A percentile compares a stretch with the other conserved stretches of the same genome.
Conservation (phyloP, 345 rosid genomes). For the Rhizophora apiculata region DNA sequence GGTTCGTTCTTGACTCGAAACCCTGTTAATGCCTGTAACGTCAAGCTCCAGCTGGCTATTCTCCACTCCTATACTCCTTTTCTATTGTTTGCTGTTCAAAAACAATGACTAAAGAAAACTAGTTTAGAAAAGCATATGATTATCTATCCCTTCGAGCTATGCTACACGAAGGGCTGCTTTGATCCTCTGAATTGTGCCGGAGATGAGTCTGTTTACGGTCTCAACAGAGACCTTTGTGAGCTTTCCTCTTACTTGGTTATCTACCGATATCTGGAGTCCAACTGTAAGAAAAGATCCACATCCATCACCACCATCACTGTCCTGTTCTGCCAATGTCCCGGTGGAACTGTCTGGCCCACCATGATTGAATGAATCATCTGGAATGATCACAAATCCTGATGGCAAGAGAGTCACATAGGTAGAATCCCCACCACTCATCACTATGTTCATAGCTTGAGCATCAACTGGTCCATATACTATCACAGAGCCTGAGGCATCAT, state of each 20-base stretch:
- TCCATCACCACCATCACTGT: slow-evolving; percentile 14
- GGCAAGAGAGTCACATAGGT: slow-evolving; percentile 46
- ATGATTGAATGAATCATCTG: slow-evolving; percentile 26
- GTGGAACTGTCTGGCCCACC: slow-evolving; percentile 16
- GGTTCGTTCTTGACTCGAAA: slow-evolving; percentile 50
- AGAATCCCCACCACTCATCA: slow-evolving; percentile 51
- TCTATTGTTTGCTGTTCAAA: neutral
- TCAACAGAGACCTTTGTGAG: slow-evolving; percentile 52
- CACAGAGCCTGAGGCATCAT: slow-evolving; percentile 46
- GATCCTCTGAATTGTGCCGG: slow-evolving; percentile 59
- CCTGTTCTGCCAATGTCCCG: slow-evolving; percentile 13
- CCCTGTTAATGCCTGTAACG: slow-evolving; percentile 5
- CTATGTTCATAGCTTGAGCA: slow-evolving; percentile 33
- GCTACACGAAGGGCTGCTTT: slow-evolving; percentile 37
- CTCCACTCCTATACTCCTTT: neutral
- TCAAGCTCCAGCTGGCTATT: slow-evolving; percentile 2
- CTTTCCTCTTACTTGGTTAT: slow-evolving; percentile 40
- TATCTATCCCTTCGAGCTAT: slow-evolving; percentile 2
- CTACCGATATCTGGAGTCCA: slow-evolving; percentile 60
- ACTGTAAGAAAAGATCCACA: slow-evolving; percentile 49
- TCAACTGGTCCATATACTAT: slow-evolving; percentile 71
- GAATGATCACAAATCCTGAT: slow-evolving; percentile 57
- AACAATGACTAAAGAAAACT: neutral
- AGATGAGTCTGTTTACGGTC: slow-evolving; percentile 56
- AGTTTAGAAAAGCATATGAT: neutral